Evolutionary conservation across 1,284 basidiomycete species (phyloP).

Genomic region (Pyrrhoderma lamaoense): DNA sequence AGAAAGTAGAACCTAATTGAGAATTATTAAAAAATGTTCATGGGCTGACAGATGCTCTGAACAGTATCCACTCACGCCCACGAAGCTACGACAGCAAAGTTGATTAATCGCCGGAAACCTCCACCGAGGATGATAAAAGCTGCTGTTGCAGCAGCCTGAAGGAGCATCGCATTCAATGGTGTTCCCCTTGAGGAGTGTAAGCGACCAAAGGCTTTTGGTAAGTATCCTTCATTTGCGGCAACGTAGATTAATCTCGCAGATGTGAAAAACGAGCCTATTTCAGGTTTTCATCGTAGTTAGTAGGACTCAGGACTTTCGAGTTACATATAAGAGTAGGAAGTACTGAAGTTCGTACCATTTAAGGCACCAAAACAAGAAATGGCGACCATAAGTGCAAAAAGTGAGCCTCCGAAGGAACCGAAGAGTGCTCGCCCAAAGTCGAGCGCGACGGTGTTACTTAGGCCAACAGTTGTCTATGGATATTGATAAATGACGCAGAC

Average conservation of each 20-base stretch:
- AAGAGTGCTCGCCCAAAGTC: slow-evolving; percentile 89
- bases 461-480: slow-evolving; percentile 50
- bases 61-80: slow-evolving; percentile 50
- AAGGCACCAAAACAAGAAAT: slow-evolving; percentile 92
- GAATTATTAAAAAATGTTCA: neutral
- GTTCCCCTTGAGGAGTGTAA: slow-evolving; percentile 71
- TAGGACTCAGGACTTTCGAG: too few relatives aligned
- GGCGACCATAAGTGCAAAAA: slow-evolving; percentile 89
- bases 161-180: slow-evolving; percentile 76
- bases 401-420: slow-evolving; percentile 76
- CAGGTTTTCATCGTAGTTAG: neutral
- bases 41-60: neutral
- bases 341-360: slow-evolving; percentile 58
- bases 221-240: slow-evolving; percentile 82
- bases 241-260: slow-evolving; percentile 81
- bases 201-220: slow-evolving; percentile 76
- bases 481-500: too few relatives aligned
- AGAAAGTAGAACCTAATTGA: slow-evolving; percentile 66
- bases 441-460: slow-evolving; percentile 88
- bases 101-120: slow-evolving; percentile 82
- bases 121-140: slow-evolving; percentile 79
- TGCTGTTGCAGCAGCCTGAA: slow-evolving; percentile 71
- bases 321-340: too few relatives aligned
- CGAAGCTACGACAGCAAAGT: slow-evolving; percentile 80
- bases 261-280: slow-evolving; percentile 75